Base-by-base conservation (phyloP, 345 rosid species). In the Syzygium oleosum region DNA sequence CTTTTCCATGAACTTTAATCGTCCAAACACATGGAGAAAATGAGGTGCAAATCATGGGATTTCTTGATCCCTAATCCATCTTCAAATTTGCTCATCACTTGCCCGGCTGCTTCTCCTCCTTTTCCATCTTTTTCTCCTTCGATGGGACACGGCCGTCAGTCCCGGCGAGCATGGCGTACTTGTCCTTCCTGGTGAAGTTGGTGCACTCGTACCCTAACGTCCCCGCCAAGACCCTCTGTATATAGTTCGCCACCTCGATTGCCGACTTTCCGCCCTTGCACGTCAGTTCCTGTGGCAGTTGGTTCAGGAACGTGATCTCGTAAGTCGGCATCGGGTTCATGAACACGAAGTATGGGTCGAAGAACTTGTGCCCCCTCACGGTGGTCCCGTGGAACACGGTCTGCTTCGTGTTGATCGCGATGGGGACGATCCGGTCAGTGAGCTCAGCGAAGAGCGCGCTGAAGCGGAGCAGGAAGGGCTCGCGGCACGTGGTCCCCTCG, bases 401-500 rank as follows among this genome's bases (percentile, higher is more conserved):
- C 52, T 94, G 99, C 79, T 91, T 98, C 3, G 97, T 93, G 89
- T 96, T 94, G 31, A 98, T 94, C 12, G 99, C 99, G 12, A 98
- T 95, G 0, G 99, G 99, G 22, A 98, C 99, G 43, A 98, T 96
- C 85, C 99, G 80, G 84, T 96, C 98, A 0, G 98, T 96, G 8
- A 98, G 93, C 84, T 98, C 99, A 1, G 99, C 99, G 31, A 98
- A 96, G 23, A 96, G 93, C 1, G 99, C 98, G 78, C 99, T 98
- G 89, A 98, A 98, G 87, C 99, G 88, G 41, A 98, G 88, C 5
- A 98, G 93, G 88, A 96, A 98, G 12, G 99, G 98, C 85, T 98
- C 99, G 3, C 99, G 92, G 38, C 99, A 96, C 1, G 99, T 98
- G 5, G 99, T 98, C 41, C 99, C 99, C 85, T 98, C 99, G 1